A percentile compares a stretch with the other conserved stretches of the same genome.
phyloP scores from a whole-genome alignment of 352 stramenopile genomes.

The Hyaloperonospora brassicae region DNA sequence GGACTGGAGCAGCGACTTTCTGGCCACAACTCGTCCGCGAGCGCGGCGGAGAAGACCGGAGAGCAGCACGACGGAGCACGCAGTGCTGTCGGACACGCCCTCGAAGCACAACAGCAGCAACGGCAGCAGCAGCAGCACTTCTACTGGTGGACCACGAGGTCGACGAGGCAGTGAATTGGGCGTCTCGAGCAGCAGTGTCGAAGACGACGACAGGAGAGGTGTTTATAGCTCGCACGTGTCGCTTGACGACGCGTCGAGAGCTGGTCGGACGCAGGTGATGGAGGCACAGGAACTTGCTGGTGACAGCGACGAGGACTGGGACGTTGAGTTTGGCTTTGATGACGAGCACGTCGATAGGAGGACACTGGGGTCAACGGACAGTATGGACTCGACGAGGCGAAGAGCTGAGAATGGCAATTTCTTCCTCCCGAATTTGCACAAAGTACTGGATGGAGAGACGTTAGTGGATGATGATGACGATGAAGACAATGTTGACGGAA shows the following conservation, averaged over 20 bases:
- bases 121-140: slow-evolving; percentile 28
- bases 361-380: slow-evolving; percentile 22
- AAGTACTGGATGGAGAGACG: slow-evolving; percentile 68
- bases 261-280: neutral
- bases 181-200: slow-evolving; percentile 10
- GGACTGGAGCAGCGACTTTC: slow-evolving; percentile 68
- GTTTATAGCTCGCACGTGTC: slow-evolving; percentile 23
- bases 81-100: neutral
- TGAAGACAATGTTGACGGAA: slow-evolving; percentile 3
- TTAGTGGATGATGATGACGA: slow-evolving; percentile 45
- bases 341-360: slow-evolving; percentile 30
- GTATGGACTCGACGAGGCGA: slow-evolving; percentile 49
- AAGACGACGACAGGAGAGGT: slow-evolving; percentile 15
- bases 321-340: slow-evolving; percentile 75
- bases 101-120: slow-evolving; percentile 2
- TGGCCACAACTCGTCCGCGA: slow-evolving; percentile 6
- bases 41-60: slow-evolving; percentile 35
- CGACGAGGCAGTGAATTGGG: slow-evolving; percentile 15
- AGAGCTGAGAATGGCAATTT: slow-evolving; percentile 78
- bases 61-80: slow-evolving; percentile 20
- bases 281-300: slow-evolving; percentile 8
- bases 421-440: slow-evolving; percentile 66
- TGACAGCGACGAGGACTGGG: slow-evolving; percentile 48
- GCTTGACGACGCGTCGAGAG: slow-evolving; percentile 8
- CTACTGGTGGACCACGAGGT: slow-evolving; percentile 13